These are phyloP conservation scores for Solanum acaule DNA, from an alignment of 257 asterid species.

Conservation along the genomic window DNA sequence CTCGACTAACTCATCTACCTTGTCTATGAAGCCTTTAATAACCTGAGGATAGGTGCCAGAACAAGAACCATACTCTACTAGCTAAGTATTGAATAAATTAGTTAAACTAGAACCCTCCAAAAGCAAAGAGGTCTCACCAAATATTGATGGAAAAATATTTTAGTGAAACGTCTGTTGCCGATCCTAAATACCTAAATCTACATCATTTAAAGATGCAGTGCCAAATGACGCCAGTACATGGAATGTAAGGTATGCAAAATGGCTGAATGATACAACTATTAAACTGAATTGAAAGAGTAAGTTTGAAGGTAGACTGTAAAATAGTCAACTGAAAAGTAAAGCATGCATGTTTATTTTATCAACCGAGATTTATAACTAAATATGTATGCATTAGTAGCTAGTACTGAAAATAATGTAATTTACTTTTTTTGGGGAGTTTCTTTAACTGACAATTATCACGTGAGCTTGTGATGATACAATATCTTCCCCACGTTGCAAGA, in stretches of 20 bases:
- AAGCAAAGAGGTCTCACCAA: not conserved
- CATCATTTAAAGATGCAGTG: not conserved
- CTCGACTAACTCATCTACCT: not conserved
- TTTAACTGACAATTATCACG: not conserved
- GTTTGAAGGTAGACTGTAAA: not conserved
- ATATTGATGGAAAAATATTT: not conserved
- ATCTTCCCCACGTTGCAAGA: not conserved
- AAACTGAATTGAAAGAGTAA: not conserved
- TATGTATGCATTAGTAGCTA: not conserved
- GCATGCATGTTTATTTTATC: not conserved
- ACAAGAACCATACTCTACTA: not conserved
- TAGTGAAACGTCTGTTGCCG: too few relatives aligned
- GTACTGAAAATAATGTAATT: too few relatives aligned
- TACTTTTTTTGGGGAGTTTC: not conserved
- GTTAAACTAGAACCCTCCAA: not conserved
- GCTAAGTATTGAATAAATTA: not conserved
- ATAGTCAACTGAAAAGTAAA: not conserved
- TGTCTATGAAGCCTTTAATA: not conserved
- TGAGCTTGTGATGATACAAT: not conserved
- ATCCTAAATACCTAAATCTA: not conserved
- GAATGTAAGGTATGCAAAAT: not conserved
- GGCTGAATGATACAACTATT: not conserved
- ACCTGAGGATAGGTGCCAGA: not conserved
- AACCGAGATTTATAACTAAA: not conserved
- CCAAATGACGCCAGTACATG: not conserved